phyloP scores from a whole-genome alignment of 2,329 filamentous ascomycete genomes.

The Ceratocystis lukuohia region DNA sequence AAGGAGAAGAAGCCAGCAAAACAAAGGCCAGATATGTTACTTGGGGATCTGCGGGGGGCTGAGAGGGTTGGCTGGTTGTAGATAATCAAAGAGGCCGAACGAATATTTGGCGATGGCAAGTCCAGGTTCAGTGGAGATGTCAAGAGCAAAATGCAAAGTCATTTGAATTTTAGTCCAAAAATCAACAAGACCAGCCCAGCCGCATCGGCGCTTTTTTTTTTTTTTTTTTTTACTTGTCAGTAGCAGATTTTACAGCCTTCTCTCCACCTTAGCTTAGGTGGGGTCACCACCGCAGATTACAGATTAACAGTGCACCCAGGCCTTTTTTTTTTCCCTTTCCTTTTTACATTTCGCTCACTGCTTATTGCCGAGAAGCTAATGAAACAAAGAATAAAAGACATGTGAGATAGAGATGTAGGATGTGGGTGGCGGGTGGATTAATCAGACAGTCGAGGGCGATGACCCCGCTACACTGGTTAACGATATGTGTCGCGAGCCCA shows the following conservation, averaged over 20 bases:
- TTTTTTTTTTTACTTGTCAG: background rate
- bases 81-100: background rate
- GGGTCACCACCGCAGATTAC: background rate
- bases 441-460: background rate
- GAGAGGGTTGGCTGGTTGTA: background rate
- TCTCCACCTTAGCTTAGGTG: background rate
- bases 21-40: background rate
- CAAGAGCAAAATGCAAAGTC: background rate
- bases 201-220: conserved; percentile 6
- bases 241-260: background rate
- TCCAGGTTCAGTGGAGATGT: background rate
- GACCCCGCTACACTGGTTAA: too few species aligned
- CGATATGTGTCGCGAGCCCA: too few species aligned
- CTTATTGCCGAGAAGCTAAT: background rate
- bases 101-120: background rate
- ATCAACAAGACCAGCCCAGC: background rate
- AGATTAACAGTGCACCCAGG: background rate
- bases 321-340: background rate
- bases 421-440: background rate
- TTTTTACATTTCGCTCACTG: background rate
- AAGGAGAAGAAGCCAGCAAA: background rate
- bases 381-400: background rate
- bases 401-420: background rate
- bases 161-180: background rate
- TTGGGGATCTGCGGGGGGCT: background rate